A percentile compares a stretch with the other conserved stretches of the same genome.
Conservation (phyloP, 441 rosid genomes). For the Gossypium trilobum region DNA sequence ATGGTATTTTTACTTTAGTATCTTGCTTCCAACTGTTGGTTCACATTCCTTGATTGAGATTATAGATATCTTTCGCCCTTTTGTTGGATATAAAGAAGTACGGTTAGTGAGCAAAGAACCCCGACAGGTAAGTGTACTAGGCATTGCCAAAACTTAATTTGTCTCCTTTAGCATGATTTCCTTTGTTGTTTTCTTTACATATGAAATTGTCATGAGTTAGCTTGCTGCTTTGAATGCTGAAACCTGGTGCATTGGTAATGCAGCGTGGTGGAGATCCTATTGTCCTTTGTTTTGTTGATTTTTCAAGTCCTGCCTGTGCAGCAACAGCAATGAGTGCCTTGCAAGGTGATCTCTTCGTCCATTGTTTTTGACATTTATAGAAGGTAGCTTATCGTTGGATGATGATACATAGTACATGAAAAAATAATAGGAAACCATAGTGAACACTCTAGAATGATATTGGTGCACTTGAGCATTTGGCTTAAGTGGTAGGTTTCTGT, state of each 20-base stretch:
- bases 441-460: neutral
- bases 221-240: neutral
- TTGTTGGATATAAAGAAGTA: constrained; percentile 68
- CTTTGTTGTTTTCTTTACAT: neutral
- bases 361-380: neutral
- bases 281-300: constrained; percentile 82
- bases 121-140: constrained; percentile 39
- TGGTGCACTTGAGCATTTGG: neutral
- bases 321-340: constrained; percentile 83
- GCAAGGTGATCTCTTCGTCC: constrained; percentile 48
- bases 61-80: constrained; percentile 76
- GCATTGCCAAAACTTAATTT: neutral
- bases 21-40: constrained; percentile 1
- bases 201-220: neutral
- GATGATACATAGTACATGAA: neutral
- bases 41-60: constrained; percentile 26
- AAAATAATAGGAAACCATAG: neutral
- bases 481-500: neutral
- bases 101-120: constrained; percentile 70
- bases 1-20: neutral
- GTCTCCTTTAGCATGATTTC: neutral
- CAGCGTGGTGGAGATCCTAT: constrained; percentile 82
- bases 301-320: constrained; percentile 70
- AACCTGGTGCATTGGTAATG: constrained; percentile 15
- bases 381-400: neutral